Conservation (phyloP, 164 flowering plant genomes). For the Stephania yunnanensis region DNA sequence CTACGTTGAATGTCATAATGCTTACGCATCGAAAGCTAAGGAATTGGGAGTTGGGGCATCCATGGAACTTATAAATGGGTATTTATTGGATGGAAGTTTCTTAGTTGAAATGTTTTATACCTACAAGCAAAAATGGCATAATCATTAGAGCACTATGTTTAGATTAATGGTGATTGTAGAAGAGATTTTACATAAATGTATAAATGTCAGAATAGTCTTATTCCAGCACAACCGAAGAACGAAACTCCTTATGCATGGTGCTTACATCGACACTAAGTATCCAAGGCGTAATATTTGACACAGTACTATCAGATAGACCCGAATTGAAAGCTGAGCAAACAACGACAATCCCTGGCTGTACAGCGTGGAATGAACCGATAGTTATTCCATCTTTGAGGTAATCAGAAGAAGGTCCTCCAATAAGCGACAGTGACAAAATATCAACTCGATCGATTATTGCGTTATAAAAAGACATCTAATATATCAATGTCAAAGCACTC, state of each 20-base stretch:
- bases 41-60: slow-evolving; percentile 35
- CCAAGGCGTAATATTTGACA: slow-evolving; percentile 50
- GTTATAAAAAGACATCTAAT: slow-evolving; percentile 29
- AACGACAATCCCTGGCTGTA: slow-evolving; percentile 34
- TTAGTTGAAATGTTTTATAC: slow-evolving; percentile 40
- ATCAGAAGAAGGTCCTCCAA: slow-evolving; percentile 28
- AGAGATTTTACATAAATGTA: too few species aligned
- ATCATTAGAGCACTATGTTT: background rate
- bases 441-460: slow-evolving; percentile 53
- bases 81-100: slow-evolving; percentile 21
- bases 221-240: slow-evolving; percentile 27
- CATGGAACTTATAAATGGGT: slow-evolving; percentile 31
- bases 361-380: slow-evolving; percentile 21
- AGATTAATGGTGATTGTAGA: too few species aligned
- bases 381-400: slow-evolving; percentile 36
- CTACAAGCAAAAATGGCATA: slow-evolving; percentile 15
- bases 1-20: background rate
- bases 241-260: slow-evolving; percentile 48
- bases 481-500: slow-evolving; percentile 39
- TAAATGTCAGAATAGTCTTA: slow-evolving; percentile 19
- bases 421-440: slow-evolving; percentile 36
- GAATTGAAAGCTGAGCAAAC: slow-evolving; percentile 47
- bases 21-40: slow-evolving; percentile 31
- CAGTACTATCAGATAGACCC: slow-evolving; percentile 33
- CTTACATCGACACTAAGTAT: slow-evolving; percentile 60